Evolutionary conservation across 1,139 yeast species (phyloP).

Genomic region (Yamadazyma membranifaciens): DNA sequence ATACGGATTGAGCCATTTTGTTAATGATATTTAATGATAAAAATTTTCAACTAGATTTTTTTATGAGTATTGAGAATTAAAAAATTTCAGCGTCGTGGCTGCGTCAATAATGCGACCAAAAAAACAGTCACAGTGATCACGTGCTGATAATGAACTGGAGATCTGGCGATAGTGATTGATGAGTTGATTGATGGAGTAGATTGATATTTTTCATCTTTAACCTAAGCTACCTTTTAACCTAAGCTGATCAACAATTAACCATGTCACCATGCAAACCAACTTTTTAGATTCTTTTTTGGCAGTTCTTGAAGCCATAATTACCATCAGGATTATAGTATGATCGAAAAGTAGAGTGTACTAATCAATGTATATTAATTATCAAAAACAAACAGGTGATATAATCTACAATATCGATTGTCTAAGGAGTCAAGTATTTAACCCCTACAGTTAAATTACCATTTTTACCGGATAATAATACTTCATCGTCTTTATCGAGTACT

Average conservation of each 20-base stretch:
- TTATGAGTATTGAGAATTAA: not conserved
- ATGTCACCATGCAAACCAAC: too few relatives aligned
- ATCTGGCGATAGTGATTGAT: too few relatives aligned
- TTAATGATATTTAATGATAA: conserved; percentile 10
- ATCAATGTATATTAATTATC: not conserved
- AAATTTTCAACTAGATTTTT: conserved; percentile 12
- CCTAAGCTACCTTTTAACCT: too few relatives aligned
- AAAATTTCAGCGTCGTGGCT: conserved; percentile 3
- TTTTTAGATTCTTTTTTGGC: too few relatives aligned
- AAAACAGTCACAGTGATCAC: conserved; percentile 4
- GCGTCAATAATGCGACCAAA: not conserved
- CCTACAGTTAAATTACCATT: conserved; percentile 31
- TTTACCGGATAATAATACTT: conserved; percentile 25
- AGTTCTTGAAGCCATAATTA: too few relatives aligned
- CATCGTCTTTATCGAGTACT: conserved; percentile 31
- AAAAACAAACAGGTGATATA: not conserved
- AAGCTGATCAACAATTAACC: too few relatives aligned
- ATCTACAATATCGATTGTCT: not conserved
- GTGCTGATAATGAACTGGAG: too few relatives aligned
- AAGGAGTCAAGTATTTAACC: conserved; percentile 22
- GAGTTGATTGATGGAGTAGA: too few relatives aligned
- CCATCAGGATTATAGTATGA: too few relatives aligned
- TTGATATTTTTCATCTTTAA: too few relatives aligned
- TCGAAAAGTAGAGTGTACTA: too few relatives aligned
- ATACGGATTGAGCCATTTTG: conserved; percentile 19